Evolutionary conservation across 31 red algal species (phyloP).

Genomic region (Odonthalia washingtoniensis): DNA sequence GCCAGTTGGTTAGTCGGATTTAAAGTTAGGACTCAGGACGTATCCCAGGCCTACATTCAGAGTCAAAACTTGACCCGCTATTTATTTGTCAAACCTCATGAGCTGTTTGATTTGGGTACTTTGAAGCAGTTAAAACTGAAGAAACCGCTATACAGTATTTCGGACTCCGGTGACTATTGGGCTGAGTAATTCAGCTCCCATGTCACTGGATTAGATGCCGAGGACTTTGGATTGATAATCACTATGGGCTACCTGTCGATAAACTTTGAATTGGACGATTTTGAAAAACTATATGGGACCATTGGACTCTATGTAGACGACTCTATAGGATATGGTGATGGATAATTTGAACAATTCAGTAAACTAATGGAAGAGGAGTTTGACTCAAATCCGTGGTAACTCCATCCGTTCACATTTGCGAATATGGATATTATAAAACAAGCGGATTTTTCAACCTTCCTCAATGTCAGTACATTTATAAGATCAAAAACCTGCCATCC

Average conservation of each 20-base stretch:
- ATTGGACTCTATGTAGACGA: conserved; percentile 49
- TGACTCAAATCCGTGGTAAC: no score
- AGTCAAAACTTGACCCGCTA: neutral
- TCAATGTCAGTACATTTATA: no score
- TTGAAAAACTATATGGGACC: conserved; percentile 22
- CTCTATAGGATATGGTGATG: neutral
- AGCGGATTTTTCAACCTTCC: no score
- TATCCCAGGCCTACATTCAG: conserved; percentile 35
- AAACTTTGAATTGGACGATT: neutral
- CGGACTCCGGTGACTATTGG: conserved; percentile 53
- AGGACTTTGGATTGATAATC: neutral
- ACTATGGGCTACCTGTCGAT: conserved; percentile 16
- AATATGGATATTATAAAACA: no score
- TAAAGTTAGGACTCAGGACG: conserved; percentile 1
- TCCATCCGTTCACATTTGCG: no score
- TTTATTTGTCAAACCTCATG: neutral
- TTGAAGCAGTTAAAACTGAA: conserved; percentile 24
- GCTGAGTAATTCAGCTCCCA: neutral
- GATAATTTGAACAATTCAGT: neutral
- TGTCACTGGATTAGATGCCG: no score
- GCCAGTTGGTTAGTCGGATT: conserved; percentile 35
- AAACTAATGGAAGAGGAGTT: no score
- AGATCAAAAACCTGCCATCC: no score
- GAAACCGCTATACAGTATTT: conserved; percentile 33
- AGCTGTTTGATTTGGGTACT: neutral